Base-by-base conservation (phyloP, 164 flowering plant species). In the Sextonia rubra region DNA sequence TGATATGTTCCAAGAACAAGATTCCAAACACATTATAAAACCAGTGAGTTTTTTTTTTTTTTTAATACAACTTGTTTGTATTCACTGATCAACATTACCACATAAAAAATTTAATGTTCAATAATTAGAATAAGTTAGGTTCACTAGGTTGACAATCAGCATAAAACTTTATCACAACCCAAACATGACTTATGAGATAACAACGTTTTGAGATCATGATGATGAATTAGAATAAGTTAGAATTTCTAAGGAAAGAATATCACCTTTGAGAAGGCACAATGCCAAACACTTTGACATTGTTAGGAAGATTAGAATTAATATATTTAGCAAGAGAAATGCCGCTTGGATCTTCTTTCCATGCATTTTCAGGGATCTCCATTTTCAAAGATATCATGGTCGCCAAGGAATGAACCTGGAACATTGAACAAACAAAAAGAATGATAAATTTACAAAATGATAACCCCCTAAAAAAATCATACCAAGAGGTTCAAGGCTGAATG, bases 361-460 rank as follows among this genome's bases (percentile, higher is more conserved):
- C 94, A 85, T 70, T 72, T 67, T 79, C 91, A 22, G 98, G 98
- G 73, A 94, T 92, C 75, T 94, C 98, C 98, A 94, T 88, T 76
- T 94, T 94, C 30, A 94, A 78, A 6, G 92, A 82, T 81, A 92
- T 90, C 79, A 76, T 88, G 18, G 98, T 90, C 56, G 97, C 89
- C 83, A 94, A 75, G 7, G 98, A 94, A 76, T 92, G 98, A 76
- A 94, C 98, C 98, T 94, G 75, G 14, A 72, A 58, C 52, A 47
- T 47, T 47, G 12, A 23, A 55, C 48, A 66, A 72, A 23, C 17
- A 55, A 32, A 55, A 64, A 25, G 37, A 64, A 3, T 18, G 4
- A 52, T 15, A 52, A 52, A 52, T 20, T 3, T 64, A 29, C 12
- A 64, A 29, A 27, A 29, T 27, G 30, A 30, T 27, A 25, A 15